Evolutionary conservation across 441 rosid genomes (phyloP).

Genomic region (Syzygium malaccense): DNA sequence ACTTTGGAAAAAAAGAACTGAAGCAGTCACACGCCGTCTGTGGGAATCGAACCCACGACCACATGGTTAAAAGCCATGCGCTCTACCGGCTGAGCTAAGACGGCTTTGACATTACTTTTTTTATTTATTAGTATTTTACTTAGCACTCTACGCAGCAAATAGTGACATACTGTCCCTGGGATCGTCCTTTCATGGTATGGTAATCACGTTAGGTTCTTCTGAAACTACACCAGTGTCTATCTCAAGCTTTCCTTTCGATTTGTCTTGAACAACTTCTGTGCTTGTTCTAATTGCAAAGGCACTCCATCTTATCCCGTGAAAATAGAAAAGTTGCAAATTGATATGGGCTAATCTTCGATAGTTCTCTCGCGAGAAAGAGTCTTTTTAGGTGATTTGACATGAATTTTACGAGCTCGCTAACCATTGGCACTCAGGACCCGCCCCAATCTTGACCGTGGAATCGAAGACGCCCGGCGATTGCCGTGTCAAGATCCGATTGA

Average conservation of each 20-base stretch:
- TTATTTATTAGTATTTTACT: rapidly evolving
- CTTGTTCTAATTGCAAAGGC: background rate
- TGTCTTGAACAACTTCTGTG: background rate
- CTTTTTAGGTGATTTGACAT: background rate
- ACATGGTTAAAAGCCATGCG: background rate
- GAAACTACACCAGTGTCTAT: background rate
- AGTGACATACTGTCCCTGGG: background rate
- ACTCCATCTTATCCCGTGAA: background rate
- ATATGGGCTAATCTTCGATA: background rate
- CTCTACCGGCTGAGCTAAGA: background rate
- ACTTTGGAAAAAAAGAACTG: background rate
- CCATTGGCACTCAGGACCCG: background rate
- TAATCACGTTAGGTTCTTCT: background rate
- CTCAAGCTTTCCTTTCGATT: background rate
- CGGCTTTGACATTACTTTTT: rapidly evolving
- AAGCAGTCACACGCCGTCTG: background rate
- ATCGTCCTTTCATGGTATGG: background rate
- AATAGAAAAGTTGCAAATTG: background rate
- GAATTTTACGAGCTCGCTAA: background rate
- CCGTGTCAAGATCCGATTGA: background rate
- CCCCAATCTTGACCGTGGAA: background rate
- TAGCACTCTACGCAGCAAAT: background rate
- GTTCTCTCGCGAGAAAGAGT: background rate
- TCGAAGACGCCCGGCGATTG: background rate
- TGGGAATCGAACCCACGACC: background rate